phyloP scores from a whole-genome alignment of 805 yeast species.

The Ogataea glucozyma region DNA sequence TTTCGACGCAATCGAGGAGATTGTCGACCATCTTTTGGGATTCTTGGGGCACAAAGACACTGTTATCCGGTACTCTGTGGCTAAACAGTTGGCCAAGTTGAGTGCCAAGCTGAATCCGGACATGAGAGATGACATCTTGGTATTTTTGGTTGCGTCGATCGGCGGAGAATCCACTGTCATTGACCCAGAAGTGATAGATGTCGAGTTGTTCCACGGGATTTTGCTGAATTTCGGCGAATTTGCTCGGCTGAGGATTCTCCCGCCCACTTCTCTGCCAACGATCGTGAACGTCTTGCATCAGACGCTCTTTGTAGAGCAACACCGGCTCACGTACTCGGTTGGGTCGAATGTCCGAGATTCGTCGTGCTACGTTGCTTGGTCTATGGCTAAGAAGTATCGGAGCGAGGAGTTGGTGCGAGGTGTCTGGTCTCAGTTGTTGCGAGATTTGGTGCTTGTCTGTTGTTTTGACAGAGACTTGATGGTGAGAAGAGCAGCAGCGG shows the following conservation, averaged over 20 bases:
- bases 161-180: slow-evolving; percentile 25
- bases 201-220: slow-evolving; percentile 56
- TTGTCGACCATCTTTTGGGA: slow-evolving; percentile 48
- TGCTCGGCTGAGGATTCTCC: slow-evolving; percentile 21
- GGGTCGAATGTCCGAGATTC: slow-evolving; percentile 82
- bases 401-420: slow-evolving; percentile 22
- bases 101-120: slow-evolving; percentile 32
- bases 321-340: slow-evolving; percentile 47
- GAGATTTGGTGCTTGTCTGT: slow-evolving; percentile 49
- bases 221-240: slow-evolving; percentile 59
- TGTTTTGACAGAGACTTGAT: slow-evolving; percentile 74
- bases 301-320: slow-evolving; percentile 60
- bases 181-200: slow-evolving; percentile 36
- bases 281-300: slow-evolving; percentile 42
- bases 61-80: slow-evolving; percentile 59
- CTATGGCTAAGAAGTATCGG: slow-evolving; percentile 49
- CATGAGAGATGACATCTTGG: slow-evolving; percentile 45
- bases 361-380: slow-evolving; percentile 84
- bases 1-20: slow-evolving; percentile 45
- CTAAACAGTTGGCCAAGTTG: slow-evolving; percentile 64
- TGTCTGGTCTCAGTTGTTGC: slow-evolving; percentile 25
- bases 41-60: slow-evolving; percentile 52
- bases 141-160: slow-evolving; percentile 36
- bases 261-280: slow-evolving; percentile 25
- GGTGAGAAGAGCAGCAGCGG: slow-evolving; percentile 78